Percentiles rank a stretch among this genome's conserved stretches.
Evolutionary conservation across 345 rosid species (phyloP).

Genomic region (Iberis pinnata): DNA sequence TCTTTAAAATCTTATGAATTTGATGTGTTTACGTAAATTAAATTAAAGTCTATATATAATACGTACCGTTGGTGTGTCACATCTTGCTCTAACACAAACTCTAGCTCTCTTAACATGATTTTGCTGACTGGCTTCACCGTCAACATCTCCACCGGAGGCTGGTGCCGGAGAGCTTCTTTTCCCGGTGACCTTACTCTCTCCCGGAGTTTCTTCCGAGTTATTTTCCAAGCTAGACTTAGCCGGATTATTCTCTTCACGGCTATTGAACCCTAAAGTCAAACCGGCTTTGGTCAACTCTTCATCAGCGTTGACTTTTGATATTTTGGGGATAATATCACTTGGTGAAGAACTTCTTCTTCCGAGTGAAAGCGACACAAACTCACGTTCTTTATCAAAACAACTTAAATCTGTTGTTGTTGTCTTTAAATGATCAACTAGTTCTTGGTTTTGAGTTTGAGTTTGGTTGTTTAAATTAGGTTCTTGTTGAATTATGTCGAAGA

Average conservation of each 20-base stretch:
- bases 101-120: constrained; percentile 63
- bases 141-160: constrained; percentile 39
- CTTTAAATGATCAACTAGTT: constrained; percentile 15
- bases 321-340: constrained; percentile 20
- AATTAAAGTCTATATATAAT: neutral
- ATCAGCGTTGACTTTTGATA: constrained; percentile 23
- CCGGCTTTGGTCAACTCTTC: constrained; percentile 43
- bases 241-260: constrained; percentile 16
- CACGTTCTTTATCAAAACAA: constrained; percentile 33
- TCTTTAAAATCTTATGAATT: too few species aligned
- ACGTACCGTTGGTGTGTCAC: constrained; percentile 72
- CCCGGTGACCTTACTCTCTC: constrained; percentile 39
- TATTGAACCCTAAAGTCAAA: constrained; percentile 44
- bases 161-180: constrained; percentile 32
- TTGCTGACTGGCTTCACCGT: constrained; percentile 49
- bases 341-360: constrained; percentile 53
- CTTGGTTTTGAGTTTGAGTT: constrained; percentile 14
- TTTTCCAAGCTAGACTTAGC: constrained; percentile 34
- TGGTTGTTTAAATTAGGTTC: constrained; percentile 32
- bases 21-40: neutral
- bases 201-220: constrained; percentile 40
- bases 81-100: constrained; percentile 86
- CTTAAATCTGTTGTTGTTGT: constrained; percentile 17
- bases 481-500: constrained; percentile 48
- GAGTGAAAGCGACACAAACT: constrained; percentile 66